Base-by-base conservation (phyloP, 1,284 basidiomycete species). In the Lignosus rhinocerotis region DNA sequence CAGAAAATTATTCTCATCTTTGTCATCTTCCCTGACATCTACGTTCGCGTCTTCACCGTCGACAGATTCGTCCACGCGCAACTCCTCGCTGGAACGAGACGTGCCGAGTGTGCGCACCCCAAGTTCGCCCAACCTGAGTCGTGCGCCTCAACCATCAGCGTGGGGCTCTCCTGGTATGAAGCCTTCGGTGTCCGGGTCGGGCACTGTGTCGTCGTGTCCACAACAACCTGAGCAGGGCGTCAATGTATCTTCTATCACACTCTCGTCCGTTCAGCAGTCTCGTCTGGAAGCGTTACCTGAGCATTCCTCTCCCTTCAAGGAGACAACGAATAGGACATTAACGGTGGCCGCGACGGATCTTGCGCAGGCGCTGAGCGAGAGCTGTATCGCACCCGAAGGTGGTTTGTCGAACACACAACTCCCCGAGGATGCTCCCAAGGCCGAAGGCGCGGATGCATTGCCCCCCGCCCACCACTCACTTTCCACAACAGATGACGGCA, bases 81-180 rank as follows among this genome's bases (percentile, higher is more conserved):
- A 41, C 19, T n/a, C 42, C 12, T 57, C 55, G 14, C 50, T 42
- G 9, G 50, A 57, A 31, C 48, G 54, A 30, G 54, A 43, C 6
- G 41, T 43, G 41, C 7, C 41, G 10, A 17, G 6, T 10, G n/a
- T 19, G 41, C 41, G 3, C 41, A 43, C 19, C 10, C 10, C 41
- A 17, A 7, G 6, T 19, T 19, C 41, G n/a, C 19, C n/a, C 36
- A n/a, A 12, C 7, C 16, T 43, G 25, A 25, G 25, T 17, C 19
- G 17, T 43, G 19, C 41, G 41, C 41, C 16, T 8, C 19, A 43
- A 4, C 14, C 10, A 19, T 17, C n/a, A 14, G 36, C 11, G 14
- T 19, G 9, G 19, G 11, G 41, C 17, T 21, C 41, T 19, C 16
- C n/a, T 10, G 11, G 6, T 19, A 16, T 17, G 41, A 6, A 10